Evolutionary conservation across 1,284 basidiomycete species (phyloP).

Genomic region (Moesziomyces parantarcticus): DNA sequence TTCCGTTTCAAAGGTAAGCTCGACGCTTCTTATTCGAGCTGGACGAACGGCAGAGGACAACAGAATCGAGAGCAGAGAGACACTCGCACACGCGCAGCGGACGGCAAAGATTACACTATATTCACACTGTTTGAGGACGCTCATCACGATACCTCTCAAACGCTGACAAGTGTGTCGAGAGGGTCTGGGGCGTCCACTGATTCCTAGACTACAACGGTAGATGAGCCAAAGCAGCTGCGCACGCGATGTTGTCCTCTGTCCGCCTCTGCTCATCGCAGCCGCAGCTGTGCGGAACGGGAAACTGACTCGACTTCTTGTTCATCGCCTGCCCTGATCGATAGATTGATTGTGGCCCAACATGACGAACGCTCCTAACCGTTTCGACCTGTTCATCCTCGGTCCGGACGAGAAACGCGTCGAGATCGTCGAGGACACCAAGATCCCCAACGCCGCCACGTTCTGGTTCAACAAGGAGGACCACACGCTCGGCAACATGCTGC

Average conservation of each 20-base stretch:
- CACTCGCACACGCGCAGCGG: not conserved
- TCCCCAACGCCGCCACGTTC: conserved; percentile 94
- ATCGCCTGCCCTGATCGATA: not conserved
- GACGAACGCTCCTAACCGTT: conserved; percentile 87
- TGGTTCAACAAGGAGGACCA: conserved; percentile 96
- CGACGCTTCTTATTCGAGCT: not conserved
- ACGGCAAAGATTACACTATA: conserved; percentile 61
- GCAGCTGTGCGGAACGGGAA: not conserved
- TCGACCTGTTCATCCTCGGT: conserved; percentile 88
- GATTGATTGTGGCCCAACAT: conserved; percentile 22
- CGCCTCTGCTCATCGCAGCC: not conserved
- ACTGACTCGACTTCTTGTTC: conserved; percentile 12
- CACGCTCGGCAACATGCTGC: conserved; percentile 93
- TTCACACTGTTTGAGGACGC: conserved; percentile 64
- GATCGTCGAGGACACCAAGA: conserved; percentile 93
- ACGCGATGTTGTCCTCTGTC: conserved; percentile 1
- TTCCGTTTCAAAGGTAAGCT: not conserved
- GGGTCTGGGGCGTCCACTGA: conserved; percentile 46
- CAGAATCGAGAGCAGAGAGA: not conserved
- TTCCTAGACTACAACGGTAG: conserved; percentile 67
- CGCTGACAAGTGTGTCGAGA: conserved; percentile 57
- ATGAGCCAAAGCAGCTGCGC: conserved; percentile 47
- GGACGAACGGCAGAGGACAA: not conserved
- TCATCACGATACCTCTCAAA: conserved; percentile 40
- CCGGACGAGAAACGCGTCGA: conserved; percentile 93